phyloP scores from a whole-genome alignment of 2,329 filamentous ascomycete genomes.

The Fusarium vanettenii region DNA sequence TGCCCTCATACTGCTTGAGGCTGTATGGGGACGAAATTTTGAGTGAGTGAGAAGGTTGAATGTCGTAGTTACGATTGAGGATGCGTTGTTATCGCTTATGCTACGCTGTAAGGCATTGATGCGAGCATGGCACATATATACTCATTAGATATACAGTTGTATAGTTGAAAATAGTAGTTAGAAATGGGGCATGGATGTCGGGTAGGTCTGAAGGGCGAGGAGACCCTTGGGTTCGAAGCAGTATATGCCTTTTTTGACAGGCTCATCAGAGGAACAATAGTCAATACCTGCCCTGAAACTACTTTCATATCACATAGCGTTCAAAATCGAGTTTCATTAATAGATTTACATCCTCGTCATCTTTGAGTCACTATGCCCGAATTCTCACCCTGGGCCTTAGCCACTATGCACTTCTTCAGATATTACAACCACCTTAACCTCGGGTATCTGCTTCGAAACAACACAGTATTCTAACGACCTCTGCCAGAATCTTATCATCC shows the following conservation, averaged over 20 bases:
- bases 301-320: background rate
- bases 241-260: background rate
- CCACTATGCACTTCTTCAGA: background rate
- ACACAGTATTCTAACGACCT: too few relatives aligned
- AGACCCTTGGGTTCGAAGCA: background rate
- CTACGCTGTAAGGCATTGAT: background rate
- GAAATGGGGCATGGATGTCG: background rate
- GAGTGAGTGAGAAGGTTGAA: background rate
- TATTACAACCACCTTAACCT: background rate
- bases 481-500: background rate
- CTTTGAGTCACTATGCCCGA: background rate
- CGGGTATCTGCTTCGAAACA: background rate
- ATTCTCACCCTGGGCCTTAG: background rate
- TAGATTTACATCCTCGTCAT: background rate
- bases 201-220: background rate
- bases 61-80: background rate
- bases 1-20: too few relatives aligned
- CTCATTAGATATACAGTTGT: background rate
- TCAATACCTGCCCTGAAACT: background rate
- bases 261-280: background rate
- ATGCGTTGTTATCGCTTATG: background rate
- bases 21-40: background rate
- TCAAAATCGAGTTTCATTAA: too few relatives aligned
- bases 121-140: fast-evolving
- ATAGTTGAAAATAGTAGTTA: background rate